Evolutionary conservation across 148 eudicot species (phyloP).

Genomic region (Tetragonia tetragonoides): DNA sequence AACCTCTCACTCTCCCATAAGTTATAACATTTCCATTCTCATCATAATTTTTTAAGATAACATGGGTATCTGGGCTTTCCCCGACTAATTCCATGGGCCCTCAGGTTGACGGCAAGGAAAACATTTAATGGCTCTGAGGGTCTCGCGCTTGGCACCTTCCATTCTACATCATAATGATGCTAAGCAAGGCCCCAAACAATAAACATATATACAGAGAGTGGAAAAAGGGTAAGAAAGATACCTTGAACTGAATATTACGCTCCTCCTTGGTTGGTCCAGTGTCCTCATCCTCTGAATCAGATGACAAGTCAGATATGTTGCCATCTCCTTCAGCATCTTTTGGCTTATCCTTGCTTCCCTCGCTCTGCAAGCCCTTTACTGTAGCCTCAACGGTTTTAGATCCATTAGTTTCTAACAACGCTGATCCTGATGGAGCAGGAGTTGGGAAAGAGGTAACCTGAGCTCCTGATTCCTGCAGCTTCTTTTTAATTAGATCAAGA

Average conservation of each 20-base stretch:
- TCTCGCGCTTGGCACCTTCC: background rate
- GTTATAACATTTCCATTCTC: no score
- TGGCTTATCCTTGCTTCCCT: conserved; percentile 69
- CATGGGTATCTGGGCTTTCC: no score
- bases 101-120: no score
- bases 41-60: no score
- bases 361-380: conserved; percentile 59
- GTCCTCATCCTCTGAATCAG: conserved; percentile 92
- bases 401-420: conserved; percentile 55
- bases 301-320: conserved; percentile 75
- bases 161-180: conserved; percentile 5
- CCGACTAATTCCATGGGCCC: no score
- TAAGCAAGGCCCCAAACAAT: background rate
- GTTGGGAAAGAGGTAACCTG: conserved; percentile 58
- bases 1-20: background rate
- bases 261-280: conserved; percentile 86
- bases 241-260: conserved; percentile 81
- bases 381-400: conserved; percentile 57
- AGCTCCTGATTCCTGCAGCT: conserved; percentile 89
- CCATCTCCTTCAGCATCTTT: conserved; percentile 61
- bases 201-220: background rate
- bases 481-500: conserved; percentile 87
- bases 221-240: conserved; percentile 21
- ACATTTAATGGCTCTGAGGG: no score
- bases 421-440: conserved; percentile 46